Evolutionary conservation across 1,139 yeast species (phyloP).

Genomic region (Geotrichum klebahnii): DNA sequence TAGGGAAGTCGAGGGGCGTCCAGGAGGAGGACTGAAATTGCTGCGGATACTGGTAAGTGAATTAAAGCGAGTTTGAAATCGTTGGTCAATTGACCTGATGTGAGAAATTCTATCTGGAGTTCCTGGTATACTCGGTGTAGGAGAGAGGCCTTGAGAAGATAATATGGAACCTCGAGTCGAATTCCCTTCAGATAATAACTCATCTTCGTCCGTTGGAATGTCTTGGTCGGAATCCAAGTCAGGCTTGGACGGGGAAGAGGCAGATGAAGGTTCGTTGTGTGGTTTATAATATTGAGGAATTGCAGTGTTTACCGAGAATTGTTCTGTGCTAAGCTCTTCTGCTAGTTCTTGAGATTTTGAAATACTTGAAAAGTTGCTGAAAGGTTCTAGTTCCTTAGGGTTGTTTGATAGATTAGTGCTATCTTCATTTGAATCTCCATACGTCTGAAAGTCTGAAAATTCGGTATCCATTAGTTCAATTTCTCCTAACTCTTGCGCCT

Average conservation of each 20-base stretch:
- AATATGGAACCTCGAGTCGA: constrained; percentile 6
- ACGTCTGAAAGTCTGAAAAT: constrained; percentile 3
- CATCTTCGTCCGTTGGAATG: constrained; percentile 8
- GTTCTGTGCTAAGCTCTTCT: background rate
- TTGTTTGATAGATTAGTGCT: background rate
- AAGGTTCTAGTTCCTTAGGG: constrained; percentile 6
- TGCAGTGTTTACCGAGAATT: constrained; percentile 10
- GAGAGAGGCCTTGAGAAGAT: constrained; percentile 15
- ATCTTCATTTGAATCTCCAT: background rate
- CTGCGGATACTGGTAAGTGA: constrained; percentile 24
- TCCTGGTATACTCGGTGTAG: constrained; percentile 13
- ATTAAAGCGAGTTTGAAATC: constrained; percentile 34
- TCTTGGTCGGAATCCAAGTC: constrained; percentile 1
- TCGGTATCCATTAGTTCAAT: background rate
- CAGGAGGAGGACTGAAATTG: constrained; percentile 5
- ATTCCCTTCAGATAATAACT: constrained; percentile 4
- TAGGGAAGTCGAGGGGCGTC: background rate
- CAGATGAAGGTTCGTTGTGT: background rate
- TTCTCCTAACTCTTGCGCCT: background rate
- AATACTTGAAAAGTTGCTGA: constrained; percentile 19
- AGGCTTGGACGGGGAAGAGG: background rate
- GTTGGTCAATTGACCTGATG: constrained; percentile 30
- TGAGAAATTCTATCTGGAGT: constrained; percentile 18
- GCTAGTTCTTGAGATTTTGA: constrained; percentile 10
- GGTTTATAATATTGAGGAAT: constrained; percentile 16